Percentiles rank a stretch among this genome's conserved stretches.
phyloP scores from a whole-genome alignment of 2,329 filamentous ascomycete genomes.

The Fusarium nygamai region DNA sequence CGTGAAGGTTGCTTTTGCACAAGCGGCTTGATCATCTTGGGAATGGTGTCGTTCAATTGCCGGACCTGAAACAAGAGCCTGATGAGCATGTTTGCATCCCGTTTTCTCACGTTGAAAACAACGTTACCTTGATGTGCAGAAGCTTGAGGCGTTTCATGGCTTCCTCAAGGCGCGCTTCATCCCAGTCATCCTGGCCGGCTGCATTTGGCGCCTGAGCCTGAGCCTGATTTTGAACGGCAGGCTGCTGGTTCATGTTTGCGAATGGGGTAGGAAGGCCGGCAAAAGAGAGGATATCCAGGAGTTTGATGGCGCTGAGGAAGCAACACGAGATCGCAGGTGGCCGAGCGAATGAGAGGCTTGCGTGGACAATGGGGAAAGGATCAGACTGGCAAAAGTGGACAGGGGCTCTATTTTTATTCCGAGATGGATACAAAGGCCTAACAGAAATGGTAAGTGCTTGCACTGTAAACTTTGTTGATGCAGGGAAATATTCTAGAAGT shows the following conservation, averaged over 20 bases:
- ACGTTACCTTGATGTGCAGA: constrained; percentile 62
- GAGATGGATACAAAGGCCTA: neutral
- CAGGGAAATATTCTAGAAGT: constrained; percentile 38
- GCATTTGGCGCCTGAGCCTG: constrained; percentile 31
- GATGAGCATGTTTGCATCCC: constrained; percentile 35
- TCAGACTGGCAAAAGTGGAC: constrained; percentile 10
- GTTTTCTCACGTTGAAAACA: constrained; percentile 3
- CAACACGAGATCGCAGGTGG: constrained; percentile 28
- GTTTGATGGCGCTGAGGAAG: constrained; percentile 16
- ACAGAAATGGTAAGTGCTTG: neutral
- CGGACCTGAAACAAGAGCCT: constrained; percentile 44
- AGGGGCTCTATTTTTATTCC: constrained; percentile 21
- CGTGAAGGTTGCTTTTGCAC: constrained; percentile 60
- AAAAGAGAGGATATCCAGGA: constrained; percentile 7
- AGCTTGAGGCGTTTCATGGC: constrained; percentile 62
- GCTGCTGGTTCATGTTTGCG: constrained; percentile 36
- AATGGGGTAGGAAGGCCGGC: constrained; percentile 7
- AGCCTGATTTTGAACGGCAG: constrained; percentile 26
- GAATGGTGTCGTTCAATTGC: constrained; percentile 50
- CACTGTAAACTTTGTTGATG: neutral
- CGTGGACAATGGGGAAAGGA: constrained; percentile 10
- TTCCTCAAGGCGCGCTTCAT: constrained; percentile 61
- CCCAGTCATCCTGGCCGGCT: constrained; percentile 49
- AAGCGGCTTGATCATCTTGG: constrained; percentile 58
- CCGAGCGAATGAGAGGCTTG: constrained; percentile 14